These are phyloP conservation scores for Codiaeum variegatum DNA, from an alignment of 441 rosid species.

Conservation along the genomic window DNA sequence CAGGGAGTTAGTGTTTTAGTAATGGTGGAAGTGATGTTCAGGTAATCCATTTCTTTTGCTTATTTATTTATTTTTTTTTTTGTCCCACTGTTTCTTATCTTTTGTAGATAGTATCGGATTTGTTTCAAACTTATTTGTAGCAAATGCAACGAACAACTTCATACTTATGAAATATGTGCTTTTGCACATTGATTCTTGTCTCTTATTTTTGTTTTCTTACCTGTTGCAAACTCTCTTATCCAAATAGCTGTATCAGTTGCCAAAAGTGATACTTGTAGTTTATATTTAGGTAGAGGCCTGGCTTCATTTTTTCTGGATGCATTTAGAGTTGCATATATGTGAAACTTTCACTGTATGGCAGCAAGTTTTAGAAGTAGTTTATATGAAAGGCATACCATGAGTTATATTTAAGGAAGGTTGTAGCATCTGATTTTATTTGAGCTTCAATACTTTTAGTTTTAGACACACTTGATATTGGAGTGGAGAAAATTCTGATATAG, in stretches of 20 bases:
- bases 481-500: background rate
- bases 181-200: background rate
- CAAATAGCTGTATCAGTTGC: background rate
- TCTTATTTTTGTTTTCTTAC: background rate
- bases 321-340: background rate
- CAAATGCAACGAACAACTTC: background rate
- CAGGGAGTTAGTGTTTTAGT: constrained; percentile 8
- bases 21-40: background rate
- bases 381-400: background rate
- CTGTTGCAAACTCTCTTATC: background rate
- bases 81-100: background rate
- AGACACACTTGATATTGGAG: no score
- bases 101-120: background rate
- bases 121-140: background rate
- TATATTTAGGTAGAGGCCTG: background rate
- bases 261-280: background rate
- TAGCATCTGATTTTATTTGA: background rate
- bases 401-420: background rate
- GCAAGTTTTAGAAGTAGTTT: background rate
- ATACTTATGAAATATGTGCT: background rate
- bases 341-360: background rate
- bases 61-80: background rate
- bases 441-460: background rate
- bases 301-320: background rate
- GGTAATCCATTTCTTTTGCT: background rate